These are phyloP conservation scores for Dalbergia cultrata DNA, from an alignment of 306 rosid species.

Conservation along the genomic window DNA sequence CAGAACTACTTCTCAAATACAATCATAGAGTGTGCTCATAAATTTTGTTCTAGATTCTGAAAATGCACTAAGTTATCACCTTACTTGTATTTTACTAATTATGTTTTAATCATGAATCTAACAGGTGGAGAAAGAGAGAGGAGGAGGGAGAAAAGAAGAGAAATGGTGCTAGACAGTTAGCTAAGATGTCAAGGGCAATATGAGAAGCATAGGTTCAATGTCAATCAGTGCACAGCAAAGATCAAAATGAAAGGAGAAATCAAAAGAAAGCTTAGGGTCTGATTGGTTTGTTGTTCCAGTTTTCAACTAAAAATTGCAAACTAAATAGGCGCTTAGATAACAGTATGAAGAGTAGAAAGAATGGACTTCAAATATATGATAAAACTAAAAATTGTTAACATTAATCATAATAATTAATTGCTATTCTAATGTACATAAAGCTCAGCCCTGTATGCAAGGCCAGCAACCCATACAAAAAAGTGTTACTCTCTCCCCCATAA, in stretches of 20 bases:
- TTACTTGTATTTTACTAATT: not conserved
- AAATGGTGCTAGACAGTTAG: not conserved
- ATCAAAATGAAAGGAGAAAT: slow-evolving; percentile 13
- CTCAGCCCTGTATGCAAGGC: slow-evolving; percentile 36
- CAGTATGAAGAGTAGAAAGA: slow-evolving; percentile 22
- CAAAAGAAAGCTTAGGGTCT: slow-evolving; percentile 16
- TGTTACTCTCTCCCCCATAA: slow-evolving; percentile 47
- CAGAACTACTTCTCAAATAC: slow-evolving; percentile 11
- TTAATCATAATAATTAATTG: slow-evolving; percentile 51
- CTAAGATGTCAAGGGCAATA: not conserved
- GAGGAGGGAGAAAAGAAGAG: not conserved
- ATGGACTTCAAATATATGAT: not conserved
- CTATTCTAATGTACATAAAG: slow-evolving; percentile 63
- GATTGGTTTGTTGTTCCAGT: too few relatives aligned
- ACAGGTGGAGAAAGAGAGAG: not conserved
- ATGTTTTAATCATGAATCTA: not conserved
- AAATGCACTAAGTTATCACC: not conserved
- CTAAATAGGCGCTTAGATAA: too few relatives aligned
- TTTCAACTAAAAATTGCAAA: too few relatives aligned
- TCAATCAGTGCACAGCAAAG: not conserved
- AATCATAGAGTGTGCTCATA: slow-evolving; percentile 1
- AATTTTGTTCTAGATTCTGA: slow-evolving; percentile 31
- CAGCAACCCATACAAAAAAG: slow-evolving; percentile 58
- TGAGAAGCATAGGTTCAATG: not conserved
- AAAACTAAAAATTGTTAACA: slow-evolving; percentile 38